A percentile compares a stretch with the other conserved stretches of the same genome.
These are phyloP conservation scores for Stephania japonica DNA, from an alignment of 164 flowering plant genomes.

Conservation along the genomic window DNA sequence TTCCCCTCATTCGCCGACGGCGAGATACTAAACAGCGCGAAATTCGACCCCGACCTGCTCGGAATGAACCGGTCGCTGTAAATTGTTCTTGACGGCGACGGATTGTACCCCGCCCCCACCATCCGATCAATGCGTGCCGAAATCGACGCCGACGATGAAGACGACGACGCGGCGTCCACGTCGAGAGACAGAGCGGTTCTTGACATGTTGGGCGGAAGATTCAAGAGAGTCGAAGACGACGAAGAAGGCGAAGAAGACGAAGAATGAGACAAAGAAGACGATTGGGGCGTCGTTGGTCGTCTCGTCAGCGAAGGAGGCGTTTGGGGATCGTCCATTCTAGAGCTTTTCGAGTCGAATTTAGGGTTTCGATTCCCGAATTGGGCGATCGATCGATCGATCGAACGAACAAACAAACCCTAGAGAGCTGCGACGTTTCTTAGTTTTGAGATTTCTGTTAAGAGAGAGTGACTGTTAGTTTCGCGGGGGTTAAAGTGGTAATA, in stretches of 20 bases:
- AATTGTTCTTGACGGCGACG: slow-evolving; percentile 58
- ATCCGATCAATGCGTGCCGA: slow-evolving; percentile 28
- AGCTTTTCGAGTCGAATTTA: not conserved
- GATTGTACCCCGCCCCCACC: slow-evolving; percentile 30
- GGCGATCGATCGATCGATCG: not conserved
- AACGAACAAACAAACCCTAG: not conserved
- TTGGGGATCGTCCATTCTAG: slow-evolving; percentile 27
- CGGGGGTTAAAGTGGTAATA: not conserved
- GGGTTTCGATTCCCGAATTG: not conserved
- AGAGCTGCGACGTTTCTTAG: not conserved
- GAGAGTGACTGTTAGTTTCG: not conserved
- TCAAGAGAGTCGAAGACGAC: slow-evolving; percentile 21
- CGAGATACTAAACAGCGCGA: slow-evolving; percentile 54
- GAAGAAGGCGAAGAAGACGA: slow-evolving; percentile 2
- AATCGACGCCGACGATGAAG: not conserved
- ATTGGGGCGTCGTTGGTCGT: slow-evolving; percentile 7
- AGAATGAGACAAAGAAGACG: slow-evolving; percentile 8
- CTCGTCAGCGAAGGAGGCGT: slow-evolving; percentile 8
- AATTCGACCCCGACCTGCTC: slow-evolving; percentile 75
- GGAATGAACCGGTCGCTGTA: slow-evolving; percentile 93
- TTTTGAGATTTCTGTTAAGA: not conserved
- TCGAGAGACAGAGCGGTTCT: slow-evolving; percentile 17
- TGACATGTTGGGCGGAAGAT: slow-evolving; percentile 36
- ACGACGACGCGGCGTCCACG: too few relatives aligned
- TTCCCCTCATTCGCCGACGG: slow-evolving; percentile 31